Evolutionary conservation across 352 stramenopile genomes (phyloP), one percentile per base, ranked within the genome.

Genomic region (Globisporangium cederbergense): DNA sequence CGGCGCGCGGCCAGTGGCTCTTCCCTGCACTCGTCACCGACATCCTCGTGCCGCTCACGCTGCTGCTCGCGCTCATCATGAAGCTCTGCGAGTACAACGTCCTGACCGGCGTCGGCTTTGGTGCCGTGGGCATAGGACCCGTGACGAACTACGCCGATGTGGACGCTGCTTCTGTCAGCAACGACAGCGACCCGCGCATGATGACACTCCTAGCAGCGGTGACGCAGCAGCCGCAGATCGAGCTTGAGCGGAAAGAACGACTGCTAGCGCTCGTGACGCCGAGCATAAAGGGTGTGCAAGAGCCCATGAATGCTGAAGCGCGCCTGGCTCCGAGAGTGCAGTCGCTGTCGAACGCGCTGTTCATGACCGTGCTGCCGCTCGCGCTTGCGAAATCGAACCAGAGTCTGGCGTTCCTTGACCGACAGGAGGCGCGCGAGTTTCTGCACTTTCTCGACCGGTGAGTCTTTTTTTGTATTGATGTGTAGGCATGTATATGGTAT

Each of bases 11-110:
- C 30, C 69, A 73, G 22, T 89, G 81, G 78, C 75, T 91, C 32
- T 88, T 86, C 62, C 85, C 85, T 2, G 81, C 82, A 51, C 71
- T 93, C 46, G 22, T 91, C 55, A 83, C 74, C 7, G 83, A 91
- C 72, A 77, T 93, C n/a, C 28, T 93, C 0, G 40, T 91, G 40
- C 85, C 83, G 38, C 71, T 93, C 42, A 66, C 65, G 20, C 18
- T 90, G 14, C 47, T 93, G 25, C 70, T 93, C 30, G 68, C 88
- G 42, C 28, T 91, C 46, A 78, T 93, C 58, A 67, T 76, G 36
- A 71, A 71, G 34, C 58, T 90, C 42, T 93, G 85, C 65, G 38
- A 74, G 13, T 78, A 81, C 59, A 93, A 93, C 62, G 64, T 68
- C 18, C 30, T 38, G 34, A 25, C 20, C 16, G 58, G n/a, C 30